Evolutionary conservation across 2,329 filamentous ascomycete genomes (phyloP).

Genomic region (Alternaria infectoria): DNA sequence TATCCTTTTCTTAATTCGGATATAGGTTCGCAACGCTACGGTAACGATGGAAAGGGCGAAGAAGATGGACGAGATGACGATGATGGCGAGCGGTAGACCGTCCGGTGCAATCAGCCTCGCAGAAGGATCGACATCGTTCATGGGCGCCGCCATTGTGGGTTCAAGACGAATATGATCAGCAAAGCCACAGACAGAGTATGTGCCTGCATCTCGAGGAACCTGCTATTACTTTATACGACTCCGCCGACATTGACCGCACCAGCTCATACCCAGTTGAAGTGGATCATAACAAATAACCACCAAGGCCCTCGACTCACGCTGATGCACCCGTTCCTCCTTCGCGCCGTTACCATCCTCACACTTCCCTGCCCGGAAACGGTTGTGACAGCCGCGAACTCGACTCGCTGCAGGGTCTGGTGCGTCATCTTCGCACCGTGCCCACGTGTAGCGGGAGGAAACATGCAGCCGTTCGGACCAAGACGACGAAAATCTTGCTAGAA

Average conservation of each 20-base stretch:
- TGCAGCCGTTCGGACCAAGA: background rate
- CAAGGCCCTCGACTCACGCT: background rate
- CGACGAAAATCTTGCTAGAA: background rate
- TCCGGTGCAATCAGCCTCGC: constrained; percentile 17
- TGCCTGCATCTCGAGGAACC: background rate
- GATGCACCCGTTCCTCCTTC: background rate
- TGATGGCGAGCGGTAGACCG: constrained; percentile 25
- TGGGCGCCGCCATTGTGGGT: background rate
- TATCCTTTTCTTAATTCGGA: constrained; percentile 19
- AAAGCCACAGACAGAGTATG: background rate
- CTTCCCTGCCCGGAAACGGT: background rate
- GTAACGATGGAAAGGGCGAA: constrained; percentile 20
- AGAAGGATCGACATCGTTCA: constrained; percentile 13
- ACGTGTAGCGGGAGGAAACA: background rate
- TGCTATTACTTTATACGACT: background rate
- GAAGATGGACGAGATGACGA: constrained; percentile 21
- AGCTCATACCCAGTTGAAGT: background rate
- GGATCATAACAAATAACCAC: background rate
- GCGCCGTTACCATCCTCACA: background rate
- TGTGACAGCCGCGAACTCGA: background rate
- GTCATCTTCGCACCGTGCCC: background rate
- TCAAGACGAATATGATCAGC: background rate
- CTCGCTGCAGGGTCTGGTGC: background rate
- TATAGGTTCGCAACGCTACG: constrained; percentile 24
- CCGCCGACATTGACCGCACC: background rate